Evolutionary conservation across 345 rosid genomes (phyloP).

Genomic region (Odontarrhena argentea): DNA sequence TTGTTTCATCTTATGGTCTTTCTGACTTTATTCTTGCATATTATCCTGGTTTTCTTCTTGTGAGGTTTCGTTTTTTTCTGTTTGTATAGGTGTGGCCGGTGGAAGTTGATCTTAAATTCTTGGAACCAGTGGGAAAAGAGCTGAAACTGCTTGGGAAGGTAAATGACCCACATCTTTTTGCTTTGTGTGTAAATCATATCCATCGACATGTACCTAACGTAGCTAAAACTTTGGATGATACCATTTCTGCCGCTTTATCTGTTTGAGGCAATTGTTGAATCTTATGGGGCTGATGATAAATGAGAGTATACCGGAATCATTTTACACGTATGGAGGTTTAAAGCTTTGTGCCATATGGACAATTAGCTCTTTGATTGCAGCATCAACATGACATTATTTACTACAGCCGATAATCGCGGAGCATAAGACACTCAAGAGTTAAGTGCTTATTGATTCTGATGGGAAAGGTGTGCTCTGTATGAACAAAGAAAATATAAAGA

Average conservation of each 20-base stretch:
- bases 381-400: conserved; percentile 89
- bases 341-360: conserved; percentile 97
- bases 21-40: background rate
- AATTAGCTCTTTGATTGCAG: conserved; percentile 87
- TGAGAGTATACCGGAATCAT: conserved; percentile 90
- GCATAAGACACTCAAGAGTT: conserved; percentile 80
- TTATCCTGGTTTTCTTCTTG: too few relatives aligned
- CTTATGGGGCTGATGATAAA: conserved; percentile 58
- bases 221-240: too few relatives aligned
- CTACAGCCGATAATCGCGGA: conserved; percentile 85
- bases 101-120: too few relatives aligned
- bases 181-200: too few relatives aligned
- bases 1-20: conserved; percentile 16
- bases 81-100: too few relatives aligned
- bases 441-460: conserved; percentile 82
- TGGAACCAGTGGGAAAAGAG: too few relatives aligned
- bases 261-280: conserved; percentile 15
- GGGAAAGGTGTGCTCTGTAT: conserved; percentile 92
- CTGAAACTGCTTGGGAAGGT: too few relatives aligned
- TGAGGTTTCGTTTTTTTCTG: too few relatives aligned
- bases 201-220: too few relatives aligned
- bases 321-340: conserved; percentile 89
- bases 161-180: too few relatives aligned
- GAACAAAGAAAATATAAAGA: conserved; percentile 56
- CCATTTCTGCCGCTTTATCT: too few relatives aligned